Evolutionary conservation across 495 filamentous ascomycete genomes (phyloP), one percentile per base, ranked within the genome.

Genomic region (Aeminium ludgeri): DNA sequence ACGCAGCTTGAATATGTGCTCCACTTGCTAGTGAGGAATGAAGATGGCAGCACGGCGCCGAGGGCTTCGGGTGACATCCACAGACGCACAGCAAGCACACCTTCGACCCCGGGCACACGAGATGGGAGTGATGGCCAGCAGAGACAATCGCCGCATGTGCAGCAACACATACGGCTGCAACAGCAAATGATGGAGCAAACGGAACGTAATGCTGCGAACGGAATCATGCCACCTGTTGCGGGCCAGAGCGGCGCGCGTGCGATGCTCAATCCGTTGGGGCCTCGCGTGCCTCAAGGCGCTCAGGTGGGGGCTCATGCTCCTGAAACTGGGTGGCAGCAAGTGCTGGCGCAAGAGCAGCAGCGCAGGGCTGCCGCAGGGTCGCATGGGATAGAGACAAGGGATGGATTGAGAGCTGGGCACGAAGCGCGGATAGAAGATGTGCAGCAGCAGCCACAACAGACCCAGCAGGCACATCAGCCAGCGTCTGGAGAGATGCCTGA

Each of bases 1-100:
- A 41, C 23, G 25, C 45, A 51, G 37, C 36, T 34, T 10, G 48
- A 44, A 35, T 56, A 54, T 44, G 48, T 50, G 3, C 20, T 49
- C 2, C 45, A 52, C 37, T 38, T 52, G 1, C 36, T 52, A 10
- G 40, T 49, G 12, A 39, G 27, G 38, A 31, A 27, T 15, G 48
- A 46, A 7, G 46, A 34, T 4, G 20, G 12, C 23, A 25, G 23
- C 23, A 25, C 23, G 8, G 23, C 8, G 4, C 4, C 23, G 8
- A 3, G 8, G 23, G 23, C 23, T 25, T 8, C 3, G 4, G 23
- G 23, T 4, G 23, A 25, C 48, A 44, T 4, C 36, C 32, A 27
- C 41, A 41, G 25, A 48, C 10, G 51, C 45, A 37, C 45, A 46
- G 16, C 49, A 42, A 20, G 36, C 46, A 11, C 16, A 41, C 13